phyloP scores from a whole-genome alignment of 345 rosid species.

The Citrus trifoliata region DNA sequence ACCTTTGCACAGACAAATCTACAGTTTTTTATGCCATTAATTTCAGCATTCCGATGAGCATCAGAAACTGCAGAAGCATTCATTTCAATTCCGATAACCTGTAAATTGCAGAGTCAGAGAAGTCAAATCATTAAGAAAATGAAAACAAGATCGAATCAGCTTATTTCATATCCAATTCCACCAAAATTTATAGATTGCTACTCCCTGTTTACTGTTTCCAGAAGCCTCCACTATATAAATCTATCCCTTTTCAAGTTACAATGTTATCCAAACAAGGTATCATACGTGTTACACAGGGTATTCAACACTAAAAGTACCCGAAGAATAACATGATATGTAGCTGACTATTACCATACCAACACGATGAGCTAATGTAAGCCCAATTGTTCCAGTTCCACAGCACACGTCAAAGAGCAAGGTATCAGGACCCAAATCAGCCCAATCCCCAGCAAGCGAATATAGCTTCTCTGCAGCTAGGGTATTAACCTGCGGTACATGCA shows the following conservation, averaged over 20 bases:
- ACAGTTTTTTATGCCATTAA: slow-evolving; percentile 85
- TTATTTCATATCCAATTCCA: neutral
- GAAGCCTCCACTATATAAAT: neutral
- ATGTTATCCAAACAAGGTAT: neutral
- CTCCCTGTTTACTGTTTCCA: neutral
- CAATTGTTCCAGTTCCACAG: slow-evolving; percentile 97
- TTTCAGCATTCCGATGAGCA: slow-evolving; percentile 83
- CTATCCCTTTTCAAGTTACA: neutral
- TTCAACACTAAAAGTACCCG: neutral
- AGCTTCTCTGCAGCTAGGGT: slow-evolving; percentile 94
- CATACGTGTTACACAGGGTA: neutral
- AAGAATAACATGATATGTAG: slow-evolving; percentile 18
- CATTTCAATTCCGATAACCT: slow-evolving; percentile 97
- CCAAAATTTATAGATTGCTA: neutral
- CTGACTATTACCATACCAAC: slow-evolving; percentile 82
- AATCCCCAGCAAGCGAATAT: slow-evolving; percentile 92
- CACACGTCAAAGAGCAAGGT: slow-evolving; percentile 89
- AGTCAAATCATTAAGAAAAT: slow-evolving; percentile 1
- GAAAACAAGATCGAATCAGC: neutral
- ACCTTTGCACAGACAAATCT: slow-evolving; percentile 90
- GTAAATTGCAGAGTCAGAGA: slow-evolving; percentile 15
- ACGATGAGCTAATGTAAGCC: slow-evolving; percentile 84
- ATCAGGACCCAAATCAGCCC: slow-evolving; percentile 88
- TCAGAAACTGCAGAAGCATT: slow-evolving; percentile 95
- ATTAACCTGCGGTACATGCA: slow-evolving; percentile 56